These are phyloP conservation scores for Pochonia chlamydosporia DNA, from an alignment of 2,329 filamentous ascomycete species.

Conservation along the genomic window DNA sequence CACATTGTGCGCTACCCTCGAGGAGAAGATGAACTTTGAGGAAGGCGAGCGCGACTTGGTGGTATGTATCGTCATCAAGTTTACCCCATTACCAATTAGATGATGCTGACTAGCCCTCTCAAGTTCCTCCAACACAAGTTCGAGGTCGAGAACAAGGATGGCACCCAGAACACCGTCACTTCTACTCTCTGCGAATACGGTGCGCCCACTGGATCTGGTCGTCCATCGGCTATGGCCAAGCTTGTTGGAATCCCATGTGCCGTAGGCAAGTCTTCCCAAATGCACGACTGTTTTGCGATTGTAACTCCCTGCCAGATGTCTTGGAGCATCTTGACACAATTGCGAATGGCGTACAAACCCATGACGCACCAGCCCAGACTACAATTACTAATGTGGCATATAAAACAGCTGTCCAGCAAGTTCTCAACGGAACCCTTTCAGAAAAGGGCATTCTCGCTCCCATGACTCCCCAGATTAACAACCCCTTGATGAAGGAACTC, in stretches of 20 bases:
- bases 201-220: constrained; percentile 71
- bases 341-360: too few species aligned
- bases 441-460: constrained; percentile 73
- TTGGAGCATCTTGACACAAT: too few species aligned
- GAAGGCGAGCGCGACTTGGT: constrained; percentile 80
- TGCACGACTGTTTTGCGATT: too few species aligned
- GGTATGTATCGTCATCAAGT: constrained; percentile 33
- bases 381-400: constrained; percentile 69
- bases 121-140: constrained; percentile 69
- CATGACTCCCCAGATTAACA: constrained; percentile 65
- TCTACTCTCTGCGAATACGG: constrained; percentile 82
- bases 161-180: constrained; percentile 68
- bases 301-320: too few species aligned
- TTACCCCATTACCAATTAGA: neutral
- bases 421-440: constrained; percentile 67
- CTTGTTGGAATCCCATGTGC: constrained; percentile 65
- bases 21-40: constrained; percentile 87
- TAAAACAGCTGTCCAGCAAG: constrained; percentile 63
- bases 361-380: too few species aligned
- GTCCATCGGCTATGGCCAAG: constrained; percentile 85
- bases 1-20: constrained; percentile 82
- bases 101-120: neutral
- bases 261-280: constrained; percentile 72
- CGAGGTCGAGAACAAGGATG: constrained; percentile 54
- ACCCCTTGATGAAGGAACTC: constrained; percentile 70